Percentiles rank a stretch among this genome's conserved stretches.
Evolutionary conservation across 2,329 filamentous ascomycete genomes (phyloP).

Genomic region (Dothistroma pini): DNA sequence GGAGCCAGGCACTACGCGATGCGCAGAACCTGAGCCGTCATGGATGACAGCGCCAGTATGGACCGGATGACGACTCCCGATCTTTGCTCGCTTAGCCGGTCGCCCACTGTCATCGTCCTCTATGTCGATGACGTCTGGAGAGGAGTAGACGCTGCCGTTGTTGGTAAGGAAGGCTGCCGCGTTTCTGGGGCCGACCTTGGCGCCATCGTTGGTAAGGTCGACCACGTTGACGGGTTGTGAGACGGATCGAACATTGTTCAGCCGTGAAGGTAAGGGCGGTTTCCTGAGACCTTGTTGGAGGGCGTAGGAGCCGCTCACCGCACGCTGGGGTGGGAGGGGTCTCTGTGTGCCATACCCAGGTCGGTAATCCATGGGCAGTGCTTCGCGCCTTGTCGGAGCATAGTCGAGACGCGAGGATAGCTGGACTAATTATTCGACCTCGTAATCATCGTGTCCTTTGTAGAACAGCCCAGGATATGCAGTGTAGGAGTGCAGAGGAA

Average conservation of each 20-base stretch:
- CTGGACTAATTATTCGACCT: constrained; percentile 10
- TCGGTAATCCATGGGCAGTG: constrained; percentile 29
- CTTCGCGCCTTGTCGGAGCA: constrained; percentile 21
- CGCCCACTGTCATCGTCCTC: constrained; percentile 24
- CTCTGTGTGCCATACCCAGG: constrained; percentile 21
- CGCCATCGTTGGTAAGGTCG: constrained; percentile 26
- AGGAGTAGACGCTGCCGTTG: constrained; percentile 15
- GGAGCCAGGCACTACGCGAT: constrained; percentile 20
- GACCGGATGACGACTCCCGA: constrained; percentile 10
- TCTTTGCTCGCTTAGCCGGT: constrained; percentile 31
- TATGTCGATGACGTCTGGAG: constrained; percentile 25
- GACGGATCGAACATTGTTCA: constrained; percentile 33
- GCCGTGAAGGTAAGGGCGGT: constrained; percentile 30
- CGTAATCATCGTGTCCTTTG: constrained; percentile 1
- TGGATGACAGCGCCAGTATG: constrained; percentile 1
- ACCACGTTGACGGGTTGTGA: constrained; percentile 28
- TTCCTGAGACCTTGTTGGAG: constrained; percentile 23
- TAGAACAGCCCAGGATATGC: background rate
- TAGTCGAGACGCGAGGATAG: constrained; percentile 14
- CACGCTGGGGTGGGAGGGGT: constrained; percentile 28
- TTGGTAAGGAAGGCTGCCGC: constrained; percentile 22
- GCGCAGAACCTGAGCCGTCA: constrained; percentile 15
- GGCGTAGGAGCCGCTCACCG: constrained; percentile 26
- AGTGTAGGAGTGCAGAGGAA: background rate
- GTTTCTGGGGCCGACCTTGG: constrained; percentile 17